These are phyloP conservation scores for Microbotryomycetes sp. DNA, from an alignment of 1,284 basidiomycete genomes.

Conservation along the genomic window DNA sequence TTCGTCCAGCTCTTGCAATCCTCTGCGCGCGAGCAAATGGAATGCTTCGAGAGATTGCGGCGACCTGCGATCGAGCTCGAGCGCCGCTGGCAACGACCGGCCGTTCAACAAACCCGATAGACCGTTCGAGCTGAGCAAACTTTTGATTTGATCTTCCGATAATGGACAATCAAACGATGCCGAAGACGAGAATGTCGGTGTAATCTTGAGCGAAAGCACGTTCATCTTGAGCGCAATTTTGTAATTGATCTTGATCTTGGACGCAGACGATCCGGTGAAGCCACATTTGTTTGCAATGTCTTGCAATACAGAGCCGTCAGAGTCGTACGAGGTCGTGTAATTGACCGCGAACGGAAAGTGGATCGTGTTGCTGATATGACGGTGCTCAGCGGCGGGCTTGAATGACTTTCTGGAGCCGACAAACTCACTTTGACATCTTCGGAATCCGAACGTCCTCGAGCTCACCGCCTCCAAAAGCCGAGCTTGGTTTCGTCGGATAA, in stretches of 20 bases:
- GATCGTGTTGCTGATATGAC: constrained; percentile 26
- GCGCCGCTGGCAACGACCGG: neutral
- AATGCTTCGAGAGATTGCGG: neutral
- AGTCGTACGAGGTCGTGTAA: constrained; percentile 34
- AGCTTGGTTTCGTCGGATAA: constrained; percentile 29
- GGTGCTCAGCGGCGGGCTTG: constrained; percentile 6
- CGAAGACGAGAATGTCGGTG: constrained; percentile 30
- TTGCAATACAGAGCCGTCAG: constrained; percentile 30
- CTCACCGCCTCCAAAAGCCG: constrained; percentile 33
- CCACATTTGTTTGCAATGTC: constrained; percentile 37
- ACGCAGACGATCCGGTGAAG: constrained; percentile 23
- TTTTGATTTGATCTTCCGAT: constrained; percentile 6
- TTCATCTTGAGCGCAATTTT: constrained; percentile 34
- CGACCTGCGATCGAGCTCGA: neutral
- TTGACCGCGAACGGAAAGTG: constrained; percentile 35
- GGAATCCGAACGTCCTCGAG: constrained; percentile 30
- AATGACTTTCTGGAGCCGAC: neutral
- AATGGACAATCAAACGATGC: constrained; percentile 31
- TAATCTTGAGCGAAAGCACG: constrained; percentile 32
- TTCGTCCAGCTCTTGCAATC: neutral
- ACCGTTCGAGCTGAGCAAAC: neutral
- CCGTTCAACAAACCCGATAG: neutral
- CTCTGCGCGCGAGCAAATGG: neutral
- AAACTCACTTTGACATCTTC: constrained; percentile 27
- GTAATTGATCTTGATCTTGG: constrained; percentile 36